Evolutionary conservation across 352 stramenopile species (phyloP).

Genomic region (Aphanomyces cochlioides): DNA sequence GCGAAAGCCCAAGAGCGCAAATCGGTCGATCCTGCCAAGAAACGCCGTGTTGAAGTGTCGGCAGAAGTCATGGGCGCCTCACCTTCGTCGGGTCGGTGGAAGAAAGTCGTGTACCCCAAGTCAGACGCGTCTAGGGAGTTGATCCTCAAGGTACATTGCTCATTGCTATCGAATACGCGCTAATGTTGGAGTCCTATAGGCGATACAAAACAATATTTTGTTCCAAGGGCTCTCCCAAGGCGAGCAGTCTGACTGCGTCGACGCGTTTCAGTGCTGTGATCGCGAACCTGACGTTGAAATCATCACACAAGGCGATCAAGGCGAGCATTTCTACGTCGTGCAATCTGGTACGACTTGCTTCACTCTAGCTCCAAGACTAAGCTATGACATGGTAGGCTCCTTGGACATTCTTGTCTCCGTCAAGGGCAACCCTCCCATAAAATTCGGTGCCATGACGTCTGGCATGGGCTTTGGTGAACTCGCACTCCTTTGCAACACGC

Average conservation of each 20-base stretch:
- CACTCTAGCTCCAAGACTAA: neutral
- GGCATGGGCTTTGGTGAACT: constrained; percentile 93
- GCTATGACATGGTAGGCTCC: constrained; percentile 35
- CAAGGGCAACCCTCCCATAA: constrained; percentile 51
- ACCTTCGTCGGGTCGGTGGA: constrained; percentile 40
- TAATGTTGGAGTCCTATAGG: constrained; percentile 29
- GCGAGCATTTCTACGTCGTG: constrained; percentile 75
- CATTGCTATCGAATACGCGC: neutral
- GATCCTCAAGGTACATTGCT: constrained; percentile 23
- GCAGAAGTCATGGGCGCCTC: constrained; percentile 67
- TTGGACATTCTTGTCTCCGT: constrained; percentile 68
- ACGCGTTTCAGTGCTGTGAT: constrained; percentile 66
- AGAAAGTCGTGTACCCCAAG: constrained; percentile 64
- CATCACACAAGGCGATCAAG: constrained; percentile 66
- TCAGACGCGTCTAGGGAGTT: constrained; percentile 50
- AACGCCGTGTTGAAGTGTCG: constrained; percentile 67
- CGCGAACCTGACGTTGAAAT: constrained; percentile 43
- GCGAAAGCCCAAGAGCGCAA: constrained; percentile 21
- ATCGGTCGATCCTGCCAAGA: constrained; percentile 20
- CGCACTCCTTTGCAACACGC: constrained; percentile 95
- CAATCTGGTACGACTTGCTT: constrained; percentile 32
- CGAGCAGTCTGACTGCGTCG: constrained; percentile 63
- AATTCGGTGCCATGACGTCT: constrained; percentile 56
- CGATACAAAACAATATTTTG: constrained; percentile 70
- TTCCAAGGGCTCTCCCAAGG: constrained; percentile 57